phyloP scores from a whole-genome alignment of 2,329 filamentous ascomycete species.

The Sclerotinia nivalis region DNA sequence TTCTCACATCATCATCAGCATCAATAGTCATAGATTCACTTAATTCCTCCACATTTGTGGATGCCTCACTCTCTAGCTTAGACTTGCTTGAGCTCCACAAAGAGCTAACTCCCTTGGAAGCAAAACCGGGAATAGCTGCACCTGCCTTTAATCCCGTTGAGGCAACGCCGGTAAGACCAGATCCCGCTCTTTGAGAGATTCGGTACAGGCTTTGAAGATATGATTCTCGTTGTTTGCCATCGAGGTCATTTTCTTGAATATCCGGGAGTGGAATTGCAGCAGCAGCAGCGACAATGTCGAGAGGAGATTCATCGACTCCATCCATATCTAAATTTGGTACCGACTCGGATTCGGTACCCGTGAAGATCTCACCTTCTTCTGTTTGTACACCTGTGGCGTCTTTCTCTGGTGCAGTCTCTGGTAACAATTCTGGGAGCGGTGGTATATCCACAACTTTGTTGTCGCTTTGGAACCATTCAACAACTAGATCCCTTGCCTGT shows the following conservation, averaged over 20 bases:
- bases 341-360: slow-evolving; percentile 8
- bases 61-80: not conserved
- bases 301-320: slow-evolving; percentile 5
- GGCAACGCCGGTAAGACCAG: not conserved
- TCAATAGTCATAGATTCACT: slow-evolving; percentile 18
- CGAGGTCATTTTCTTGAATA: slow-evolving; percentile 22
- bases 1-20: slow-evolving; percentile 22
- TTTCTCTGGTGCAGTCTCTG: not conserved
- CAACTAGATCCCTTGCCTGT: slow-evolving; percentile 26
- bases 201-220: slow-evolving; percentile 24
- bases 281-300: slow-evolving; percentile 21
- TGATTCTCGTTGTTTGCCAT: slow-evolving; percentile 18
- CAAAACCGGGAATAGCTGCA: slow-evolving; percentile 16
- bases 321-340: slow-evolving; percentile 12
- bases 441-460: slow-evolving; percentile 14
- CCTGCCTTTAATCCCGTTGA: slow-evolving; percentile 16
- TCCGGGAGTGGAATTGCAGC: slow-evolving; percentile 18
- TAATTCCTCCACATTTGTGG: not conserved
- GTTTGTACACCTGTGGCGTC: not conserved
- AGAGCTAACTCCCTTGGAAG: slow-evolving; percentile 20
- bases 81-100: slow-evolving; percentile 11
- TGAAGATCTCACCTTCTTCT: not conserved
- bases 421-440: slow-evolving; percentile 1
- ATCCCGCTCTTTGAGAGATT: slow-evolving; percentile 19
- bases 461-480: slow-evolving; percentile 28